Evolutionary conservation across 306 rosid genomes (phyloP).

Genomic region (Calophaca sinica): DNA sequence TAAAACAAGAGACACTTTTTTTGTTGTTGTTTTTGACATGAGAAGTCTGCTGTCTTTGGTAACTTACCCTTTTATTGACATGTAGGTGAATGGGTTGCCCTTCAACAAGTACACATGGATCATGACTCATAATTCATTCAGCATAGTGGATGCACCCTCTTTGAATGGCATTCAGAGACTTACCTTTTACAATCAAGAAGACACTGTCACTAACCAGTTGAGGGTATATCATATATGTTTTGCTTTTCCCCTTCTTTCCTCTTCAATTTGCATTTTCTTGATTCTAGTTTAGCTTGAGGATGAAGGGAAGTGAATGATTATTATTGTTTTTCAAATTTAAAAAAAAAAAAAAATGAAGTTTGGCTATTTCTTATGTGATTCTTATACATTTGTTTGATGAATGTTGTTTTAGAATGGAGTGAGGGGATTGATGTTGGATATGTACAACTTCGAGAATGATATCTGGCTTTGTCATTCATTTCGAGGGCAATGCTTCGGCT

Average conservation of each 20-base stretch:
- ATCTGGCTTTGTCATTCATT: constrained; percentile 99
- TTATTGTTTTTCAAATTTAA: background rate
- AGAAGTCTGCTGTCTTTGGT: background rate
- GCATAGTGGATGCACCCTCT: constrained; percentile 83
- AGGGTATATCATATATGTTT: constrained; percentile 62
- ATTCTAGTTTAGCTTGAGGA: constrained; percentile 11
- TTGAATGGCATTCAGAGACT: constrained; percentile 80
- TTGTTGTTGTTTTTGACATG: background rate
- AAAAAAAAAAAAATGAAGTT: background rate
- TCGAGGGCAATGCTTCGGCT: constrained; percentile 88
- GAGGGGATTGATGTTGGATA: constrained; percentile 96
- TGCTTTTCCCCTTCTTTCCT: constrained; percentile 18
- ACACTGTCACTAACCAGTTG: constrained; percentile 84
- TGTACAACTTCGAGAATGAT: constrained; percentile 89
- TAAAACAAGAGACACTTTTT: background rate
- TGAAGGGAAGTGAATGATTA: background rate
- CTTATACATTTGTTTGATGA: constrained; percentile 42
- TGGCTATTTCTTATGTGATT: constrained; percentile 34
- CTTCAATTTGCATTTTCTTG: constrained; percentile 20
- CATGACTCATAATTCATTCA: constrained; percentile 91
- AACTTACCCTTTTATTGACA: constrained; percentile 11
- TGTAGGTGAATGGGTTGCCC: constrained; percentile 79
- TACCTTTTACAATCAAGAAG: constrained; percentile 92
- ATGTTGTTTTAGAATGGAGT: constrained; percentile 81
- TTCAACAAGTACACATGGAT: constrained; percentile 94